Evolutionary conservation across 2,329 filamentous ascomycete genomes (phyloP), one percentile per base, ranked within the genome.

Genomic region (Cryphonectria carpinicola): DNA sequence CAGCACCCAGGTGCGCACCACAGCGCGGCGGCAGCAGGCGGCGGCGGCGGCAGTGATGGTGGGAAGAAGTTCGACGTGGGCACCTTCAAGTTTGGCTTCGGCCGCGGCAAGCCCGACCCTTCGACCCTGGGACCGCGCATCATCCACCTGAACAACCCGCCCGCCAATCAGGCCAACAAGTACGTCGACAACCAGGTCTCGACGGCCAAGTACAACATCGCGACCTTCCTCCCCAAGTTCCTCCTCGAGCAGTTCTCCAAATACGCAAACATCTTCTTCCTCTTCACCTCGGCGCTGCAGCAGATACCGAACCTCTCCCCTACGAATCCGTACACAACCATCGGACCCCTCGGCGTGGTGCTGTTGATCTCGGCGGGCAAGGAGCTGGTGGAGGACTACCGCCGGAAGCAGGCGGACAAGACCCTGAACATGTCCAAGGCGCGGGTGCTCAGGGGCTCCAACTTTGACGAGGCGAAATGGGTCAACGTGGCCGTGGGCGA

Each of bases 221-320:
- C 93, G 68, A 97, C 94, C 28, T 99, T 99, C 81, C 79, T 98
- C 25, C 96, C 96, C 66, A 99, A 99, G 82, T 99, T 99, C 82
- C 86, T 99, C 70, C 94, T 95, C 80, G 96, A 99, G 81, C 96
- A 99, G 80, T 99, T 99, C 83, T 98, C 95, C 73, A 99, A 98
- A 85, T 97, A 98, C 82, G 96, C 96, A 85, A 99, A 99, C 82
- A 83, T 99, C 78, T 99, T 99, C 86, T 99, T 99, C 92, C 88
- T 99, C 80, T 98, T 99, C 81, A 99, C 96, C 52, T 95, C 96
- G 22, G 91, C 89, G 56, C 84, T 99, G 62, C 96, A 99, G 84
- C 96, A 99, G 81, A 97, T 99, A 73, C 96, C 96, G 32, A 91
- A 92, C 74, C 91, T 99, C 73, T 97, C 95, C 46, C 96, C 97